Conservation (phyloP, 495 filamentous ascomycete genomes). For the Aspergillus egyptiacus region DNA sequence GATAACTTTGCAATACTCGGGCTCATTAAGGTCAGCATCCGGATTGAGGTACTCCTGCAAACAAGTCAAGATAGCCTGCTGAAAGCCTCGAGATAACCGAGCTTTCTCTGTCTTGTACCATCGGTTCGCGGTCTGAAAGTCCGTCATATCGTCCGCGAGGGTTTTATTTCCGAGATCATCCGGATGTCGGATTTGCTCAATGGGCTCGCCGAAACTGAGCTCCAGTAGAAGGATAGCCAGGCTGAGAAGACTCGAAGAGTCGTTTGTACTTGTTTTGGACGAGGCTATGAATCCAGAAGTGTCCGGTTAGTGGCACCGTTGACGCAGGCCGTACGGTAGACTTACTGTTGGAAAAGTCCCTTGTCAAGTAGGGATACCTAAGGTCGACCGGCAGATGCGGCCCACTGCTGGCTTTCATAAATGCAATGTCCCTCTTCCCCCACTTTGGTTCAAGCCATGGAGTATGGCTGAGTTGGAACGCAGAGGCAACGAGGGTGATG, state of each 20-base stretch:
- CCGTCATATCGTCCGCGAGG: not conserved
- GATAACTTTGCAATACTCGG: not conserved
- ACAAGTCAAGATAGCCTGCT: not conserved
- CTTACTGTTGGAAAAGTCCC: not conserved
- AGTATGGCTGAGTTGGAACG: not conserved
- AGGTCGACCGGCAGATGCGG: not conserved
- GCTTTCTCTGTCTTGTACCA: not conserved
- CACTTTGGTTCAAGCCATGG: not conserved
- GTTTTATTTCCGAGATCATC: not conserved
- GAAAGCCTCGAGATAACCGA: not conserved
- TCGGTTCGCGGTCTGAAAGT: not conserved
- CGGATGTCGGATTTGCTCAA: not conserved
- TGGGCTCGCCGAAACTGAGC: not conserved
- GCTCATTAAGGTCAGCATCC: not conserved
- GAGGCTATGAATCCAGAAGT: no score
- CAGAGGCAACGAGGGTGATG: not conserved
- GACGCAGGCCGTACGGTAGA: not conserved
- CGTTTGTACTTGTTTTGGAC: not conserved
- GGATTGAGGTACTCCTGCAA: constrained; percentile 2
- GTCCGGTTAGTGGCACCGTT: not conserved
- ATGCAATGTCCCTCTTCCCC: not conserved
- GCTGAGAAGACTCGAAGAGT: not conserved
- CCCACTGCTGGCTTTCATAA: not conserved
- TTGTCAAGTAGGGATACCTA: not conserved
- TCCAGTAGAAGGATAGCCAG: not conserved